Base-by-base conservation (phyloP, 371 early-diverging fungal genomes). In the Lichtheimia ornata region DNA sequence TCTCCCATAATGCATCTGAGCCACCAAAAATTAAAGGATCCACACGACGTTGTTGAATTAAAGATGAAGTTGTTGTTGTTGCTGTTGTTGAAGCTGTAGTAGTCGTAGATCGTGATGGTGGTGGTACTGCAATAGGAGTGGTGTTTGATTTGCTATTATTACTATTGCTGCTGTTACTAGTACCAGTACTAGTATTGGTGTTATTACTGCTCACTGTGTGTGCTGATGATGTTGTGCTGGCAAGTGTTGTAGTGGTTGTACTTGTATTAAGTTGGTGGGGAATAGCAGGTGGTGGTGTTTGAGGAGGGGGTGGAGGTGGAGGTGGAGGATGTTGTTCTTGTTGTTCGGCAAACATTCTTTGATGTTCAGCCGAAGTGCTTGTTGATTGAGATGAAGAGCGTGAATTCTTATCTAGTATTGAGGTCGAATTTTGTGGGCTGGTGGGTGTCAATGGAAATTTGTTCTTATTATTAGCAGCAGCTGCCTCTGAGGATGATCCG, bases 1-100 rank as follows among this genome's bases (percentile, higher is more conserved):
- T 73, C 25, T 75, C 76, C 79, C 79, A 79, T 6, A 79, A 52
- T n/a, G 67, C 76, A 55, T 79, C 79, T 1, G 76, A 76, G 0
- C 79, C 79, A 43, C 79, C 79, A 66, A 76, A 79, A 0, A 61
- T 61, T 0, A 79, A 51, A 9, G 76, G 76, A 30, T 79, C 79
- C 2, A 67, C 61, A 25, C 65, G 69, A 44, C 65, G 59, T 50
- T 79, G 79, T 28, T 67, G 66, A 11, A 70, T 72, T 17, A 70
- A 50, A 4, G 60, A 57, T 24, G 61, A 59, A 45, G 61, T 62
- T 35, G 47, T 52, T 40, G 52, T 50, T 7, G 70, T 49, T 13
- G 69, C 64, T 43, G 63, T 61, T 11, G 52, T 59, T 2, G 67
- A 61, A n/a, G 66, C 59, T 12, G 62, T 54, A 3, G 67, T 53